Evolutionary conservation across 2,329 filamentous ascomycete species (phyloP), one percentile per base, ranked within the genome.

Genomic region (Botrytis galanthina): DNA sequence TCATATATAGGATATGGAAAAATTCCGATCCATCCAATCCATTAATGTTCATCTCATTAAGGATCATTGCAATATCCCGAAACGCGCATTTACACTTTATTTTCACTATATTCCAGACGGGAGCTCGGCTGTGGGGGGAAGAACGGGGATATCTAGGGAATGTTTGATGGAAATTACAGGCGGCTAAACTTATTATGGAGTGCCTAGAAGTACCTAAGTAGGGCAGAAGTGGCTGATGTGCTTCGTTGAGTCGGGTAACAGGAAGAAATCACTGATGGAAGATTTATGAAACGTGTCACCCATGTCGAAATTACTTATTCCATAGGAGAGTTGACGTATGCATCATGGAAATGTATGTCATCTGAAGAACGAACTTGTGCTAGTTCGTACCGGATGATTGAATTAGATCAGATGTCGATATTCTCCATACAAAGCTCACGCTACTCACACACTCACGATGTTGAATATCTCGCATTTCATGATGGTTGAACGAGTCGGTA

Each of bases 91-190:
- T 46, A 20, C 16, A 32, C n/a, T 64, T 46, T 63, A 63, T 44
- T 44, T n/a, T 26, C 60, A 44, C 44, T 63, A 63, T 63, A 63
- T 42, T 63, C 20, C 60, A 18, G 60, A 63, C 60, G 60, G 18
- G 4, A 29, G 60, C 14, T n/a, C 22, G 60, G 60, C 37, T 63
- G 26, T n/a, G 29, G 29, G n/a, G 37, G 60, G 26, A 63, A 18
- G 6, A 20, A n/a, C n/a, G 60, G 26, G 37, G 26, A 29, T 29
- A 9, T 29, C 4, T 9, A 57, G 26, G n/a, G 51, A 29, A 29
- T 57, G n/a, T 18, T 18, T 57, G n/a, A 57, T 57, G n/a, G 51
- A 57, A 29, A 57, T 18, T 57, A 18, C n/a, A 57, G 51, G n/a
- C 51, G 51, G 14, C 51, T 57, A 57, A 32, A 57, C 51, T 57